A percentile compares a stretch with the other conserved stretches of the same genome.
Conservation (phyloP, 352 stramenopile genomes). For the Phytophthora ramorum region DNA sequence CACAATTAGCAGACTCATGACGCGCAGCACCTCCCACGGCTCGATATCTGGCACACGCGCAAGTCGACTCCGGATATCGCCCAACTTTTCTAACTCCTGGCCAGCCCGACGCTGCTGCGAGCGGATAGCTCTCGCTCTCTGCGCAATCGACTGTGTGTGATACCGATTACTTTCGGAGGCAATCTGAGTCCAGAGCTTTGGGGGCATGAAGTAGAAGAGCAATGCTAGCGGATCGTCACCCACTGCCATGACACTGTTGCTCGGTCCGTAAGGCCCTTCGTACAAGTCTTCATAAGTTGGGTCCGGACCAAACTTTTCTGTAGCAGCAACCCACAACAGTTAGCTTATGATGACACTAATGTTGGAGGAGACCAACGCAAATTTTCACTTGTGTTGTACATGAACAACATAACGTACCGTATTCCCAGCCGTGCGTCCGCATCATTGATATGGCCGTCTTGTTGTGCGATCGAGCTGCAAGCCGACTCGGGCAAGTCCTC, state of each 20-base stretch:
- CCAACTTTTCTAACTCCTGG: not conserved
- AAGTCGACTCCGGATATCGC: not conserved
- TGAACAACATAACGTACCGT: conserved; percentile 1
- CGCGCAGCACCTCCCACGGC: conserved; percentile 1
- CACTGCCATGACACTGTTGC: too few relatives aligned
- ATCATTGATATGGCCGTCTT: not conserved
- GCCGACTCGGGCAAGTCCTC: conserved; percentile 3
- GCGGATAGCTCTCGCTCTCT: too few relatives aligned
- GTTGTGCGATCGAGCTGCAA: too few relatives aligned
- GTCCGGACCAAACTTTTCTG: conserved; percentile 1
- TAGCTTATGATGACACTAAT: conserved; percentile 5
- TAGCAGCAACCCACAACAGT: not conserved
- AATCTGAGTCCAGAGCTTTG: too few relatives aligned
- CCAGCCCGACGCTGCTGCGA: not conserved
- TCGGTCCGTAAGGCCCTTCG: too few relatives aligned
- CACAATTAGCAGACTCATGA: not conserved
- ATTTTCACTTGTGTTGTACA: conserved; percentile 2
- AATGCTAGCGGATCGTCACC: too few relatives aligned
- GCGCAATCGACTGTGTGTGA: too few relatives aligned
- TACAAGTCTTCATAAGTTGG: not conserved
- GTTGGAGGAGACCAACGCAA: not conserved
- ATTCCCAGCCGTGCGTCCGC: conserved; percentile 2
- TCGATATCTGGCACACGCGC: not conserved
- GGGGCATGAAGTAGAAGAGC: too few relatives aligned
- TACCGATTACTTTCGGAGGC: too few relatives aligned